These are phyloP conservation scores for Zoysia matrella DNA, from an alignment of 202 grass and related monocot species.

Conservation along the genomic window DNA sequence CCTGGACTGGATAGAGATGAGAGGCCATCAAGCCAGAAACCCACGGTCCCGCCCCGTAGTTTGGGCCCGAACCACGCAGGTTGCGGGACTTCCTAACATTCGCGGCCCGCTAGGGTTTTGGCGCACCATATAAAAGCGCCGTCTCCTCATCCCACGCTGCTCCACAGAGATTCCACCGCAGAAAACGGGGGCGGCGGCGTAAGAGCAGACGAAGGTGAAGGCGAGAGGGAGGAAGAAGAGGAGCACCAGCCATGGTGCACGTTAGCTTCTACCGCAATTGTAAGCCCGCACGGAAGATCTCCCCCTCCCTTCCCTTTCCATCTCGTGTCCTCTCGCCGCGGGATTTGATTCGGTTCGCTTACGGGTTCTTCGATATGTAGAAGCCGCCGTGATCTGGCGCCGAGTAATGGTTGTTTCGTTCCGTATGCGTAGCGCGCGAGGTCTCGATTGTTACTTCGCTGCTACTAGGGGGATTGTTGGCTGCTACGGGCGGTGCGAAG, in stretches of 20 bases:
- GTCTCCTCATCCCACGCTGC: background rate
- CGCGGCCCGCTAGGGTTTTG: slow-evolving; percentile 63
- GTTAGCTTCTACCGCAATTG: slow-evolving; percentile 91
- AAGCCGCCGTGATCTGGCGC: slow-evolving; percentile 17
- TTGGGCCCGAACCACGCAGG: background rate
- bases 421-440: background rate
- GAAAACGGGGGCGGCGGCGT: slow-evolving; percentile 40
- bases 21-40: background rate
- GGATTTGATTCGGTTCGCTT: background rate
- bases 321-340: background rate
- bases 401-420: background rate
- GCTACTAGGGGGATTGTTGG: background rate
- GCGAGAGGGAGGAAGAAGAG: slow-evolving; percentile 19
- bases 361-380: background rate
- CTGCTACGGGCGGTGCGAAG: background rate
- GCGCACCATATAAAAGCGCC: slow-evolving; percentile 35
- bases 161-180: slow-evolving; percentile 21
- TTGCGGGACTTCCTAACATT: background rate
- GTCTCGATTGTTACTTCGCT: background rate
- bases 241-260: slow-evolving; percentile 75
- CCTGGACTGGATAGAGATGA: too few relatives aligned
- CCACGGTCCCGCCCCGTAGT: background rate
- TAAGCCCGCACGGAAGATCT: slow-evolving; percentile 27
- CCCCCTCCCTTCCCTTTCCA: background rate
- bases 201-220: background rate